Conservation (phyloP, 257 asterid species). For the Lithospermum erythrorhizon region DNA sequence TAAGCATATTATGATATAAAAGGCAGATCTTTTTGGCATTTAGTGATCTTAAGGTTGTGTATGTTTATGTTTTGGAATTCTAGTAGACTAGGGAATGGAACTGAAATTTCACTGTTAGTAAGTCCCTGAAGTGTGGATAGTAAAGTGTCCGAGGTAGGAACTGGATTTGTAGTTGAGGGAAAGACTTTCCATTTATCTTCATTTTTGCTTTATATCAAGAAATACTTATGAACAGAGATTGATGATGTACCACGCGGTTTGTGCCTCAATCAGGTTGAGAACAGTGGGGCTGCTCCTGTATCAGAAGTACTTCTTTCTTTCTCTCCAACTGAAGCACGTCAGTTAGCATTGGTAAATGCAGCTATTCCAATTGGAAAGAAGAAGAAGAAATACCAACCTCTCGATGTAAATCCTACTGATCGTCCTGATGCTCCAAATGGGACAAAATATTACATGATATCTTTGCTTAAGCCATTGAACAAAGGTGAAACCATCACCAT, state of each 20-base stretch:
- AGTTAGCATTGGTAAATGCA: conserved; percentile 70
- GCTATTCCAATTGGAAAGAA: conserved; percentile 60
- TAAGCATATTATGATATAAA: too few relatives aligned
- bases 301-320: conserved; percentile 67
- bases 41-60: background rate
- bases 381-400: conserved; percentile 67
- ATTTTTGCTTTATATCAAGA: background rate
- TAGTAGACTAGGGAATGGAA: too few relatives aligned
- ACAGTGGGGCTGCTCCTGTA: conserved; percentile 52
- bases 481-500: conserved; percentile 58
- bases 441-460: conserved; percentile 47
- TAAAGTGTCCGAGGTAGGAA: background rate
- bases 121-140: background rate
- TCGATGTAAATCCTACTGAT: conserved; percentile 49
- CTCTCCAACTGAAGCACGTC: conserved; percentile 64
- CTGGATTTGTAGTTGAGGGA: background rate
- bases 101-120: too few relatives aligned
- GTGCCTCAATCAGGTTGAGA: conserved; percentile 57
- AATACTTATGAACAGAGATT: background rate
- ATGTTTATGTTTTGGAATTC: background rate
- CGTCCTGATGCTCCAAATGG: conserved; percentile 65
- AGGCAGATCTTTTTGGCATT: too few relatives aligned
- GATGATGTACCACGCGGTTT: background rate
- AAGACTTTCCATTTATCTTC: background rate
- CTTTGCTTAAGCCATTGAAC: conserved; percentile 44